A percentile compares a stretch with the other conserved stretches of the same genome.
Evolutionary conservation across 345 rosid genomes (phyloP).

Genomic region (Aquilaria yunnanensis): DNA sequence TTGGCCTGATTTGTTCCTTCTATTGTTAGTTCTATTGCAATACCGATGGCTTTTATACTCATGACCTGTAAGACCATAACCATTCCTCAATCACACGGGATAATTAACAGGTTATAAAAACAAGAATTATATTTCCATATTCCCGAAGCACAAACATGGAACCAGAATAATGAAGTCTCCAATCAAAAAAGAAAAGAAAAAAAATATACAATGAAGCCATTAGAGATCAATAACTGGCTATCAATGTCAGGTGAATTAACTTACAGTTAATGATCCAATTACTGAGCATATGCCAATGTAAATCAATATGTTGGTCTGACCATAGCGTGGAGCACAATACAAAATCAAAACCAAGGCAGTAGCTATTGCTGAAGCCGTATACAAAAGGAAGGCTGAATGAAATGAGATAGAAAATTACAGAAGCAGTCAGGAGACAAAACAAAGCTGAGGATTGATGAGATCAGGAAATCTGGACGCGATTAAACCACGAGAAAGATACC

Average conservation of each 20-base stretch:
- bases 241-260: slow-evolving; percentile 7
- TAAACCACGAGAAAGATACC: slow-evolving; percentile 28
- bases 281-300: slow-evolving; percentile 75
- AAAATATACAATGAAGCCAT: neutral
- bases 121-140: neutral
- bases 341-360: slow-evolving; percentile 53
- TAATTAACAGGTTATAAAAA: neutral
- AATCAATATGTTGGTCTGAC: slow-evolving; percentile 67
- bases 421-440: neutral
- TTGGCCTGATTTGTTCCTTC: slow-evolving; percentile 60
- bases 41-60: slow-evolving; percentile 82
- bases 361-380: slow-evolving; percentile 51
- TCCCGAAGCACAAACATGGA: neutral
- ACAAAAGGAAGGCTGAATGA: slow-evolving; percentile 62
- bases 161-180: slow-evolving; percentile 1
- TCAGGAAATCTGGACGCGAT: neutral
- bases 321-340: slow-evolving; percentile 65
- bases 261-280: slow-evolving; percentile 68
- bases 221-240: neutral
- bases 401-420: neutral
- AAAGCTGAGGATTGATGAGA: slow-evolving; percentile 4
- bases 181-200: too few species aligned
- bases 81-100: neutral
- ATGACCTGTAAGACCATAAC: slow-evolving; percentile 44
- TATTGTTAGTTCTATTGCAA: slow-evolving; percentile 66